Percentiles rank a stretch among this genome's conserved stretches.
Evolutionary conservation across 2,329 filamentous ascomycete genomes (phyloP).

Genomic region (Neocucurbitaria cava): DNA sequence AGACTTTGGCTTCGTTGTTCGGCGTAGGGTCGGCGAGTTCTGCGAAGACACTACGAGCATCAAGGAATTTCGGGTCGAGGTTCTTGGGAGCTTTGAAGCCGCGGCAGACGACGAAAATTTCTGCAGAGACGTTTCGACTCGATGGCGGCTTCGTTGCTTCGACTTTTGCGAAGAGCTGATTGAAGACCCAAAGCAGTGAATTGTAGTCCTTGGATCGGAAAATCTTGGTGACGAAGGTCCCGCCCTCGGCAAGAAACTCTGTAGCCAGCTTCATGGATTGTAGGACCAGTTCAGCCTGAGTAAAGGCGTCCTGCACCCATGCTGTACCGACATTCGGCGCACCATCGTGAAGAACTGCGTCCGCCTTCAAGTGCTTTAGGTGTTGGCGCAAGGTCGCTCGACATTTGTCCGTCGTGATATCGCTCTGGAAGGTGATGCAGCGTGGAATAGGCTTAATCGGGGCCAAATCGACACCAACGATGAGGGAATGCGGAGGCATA

Average conservation of each 20-base stretch:
- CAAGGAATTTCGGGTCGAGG: conserved; percentile 90
- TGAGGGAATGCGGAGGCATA: conserved; percentile 89
- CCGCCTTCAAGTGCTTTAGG: conserved; percentile 94
- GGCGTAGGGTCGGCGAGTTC: conserved; percentile 84
- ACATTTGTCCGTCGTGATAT: conserved; percentile 97
- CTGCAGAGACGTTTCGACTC: conserved; percentile 92
- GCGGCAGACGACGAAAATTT: conserved; percentile 97
- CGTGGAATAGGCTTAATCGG: conserved; percentile 96
- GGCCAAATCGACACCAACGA: conserved; percentile 90
- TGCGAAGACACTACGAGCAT: conserved; percentile 88
- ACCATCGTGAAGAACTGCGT: conserved; percentile 94
- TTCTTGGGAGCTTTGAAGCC: conserved; percentile 95
- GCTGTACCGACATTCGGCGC: conserved; percentile 97
- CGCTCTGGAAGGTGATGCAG: conserved; percentile 94
- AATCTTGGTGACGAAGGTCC: conserved; percentile 95
- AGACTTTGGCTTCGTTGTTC: conserved; percentile 98
- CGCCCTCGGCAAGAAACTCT: conserved; percentile 79
- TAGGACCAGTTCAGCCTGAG: conserved; percentile 90
- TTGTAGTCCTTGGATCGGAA: conserved; percentile 98
- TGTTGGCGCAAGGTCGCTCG: conserved; percentile 87
- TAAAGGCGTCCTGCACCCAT: conserved; percentile 98
- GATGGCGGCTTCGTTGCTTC: conserved; percentile 98
- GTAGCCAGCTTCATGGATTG: conserved; percentile 93
- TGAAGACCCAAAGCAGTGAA: conserved; percentile 93
- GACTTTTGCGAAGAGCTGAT: conserved; percentile 92